phyloP scores from a whole-genome alignment of 2,329 filamentous ascomycete genomes.

The Nothophoma quercina region DNA sequence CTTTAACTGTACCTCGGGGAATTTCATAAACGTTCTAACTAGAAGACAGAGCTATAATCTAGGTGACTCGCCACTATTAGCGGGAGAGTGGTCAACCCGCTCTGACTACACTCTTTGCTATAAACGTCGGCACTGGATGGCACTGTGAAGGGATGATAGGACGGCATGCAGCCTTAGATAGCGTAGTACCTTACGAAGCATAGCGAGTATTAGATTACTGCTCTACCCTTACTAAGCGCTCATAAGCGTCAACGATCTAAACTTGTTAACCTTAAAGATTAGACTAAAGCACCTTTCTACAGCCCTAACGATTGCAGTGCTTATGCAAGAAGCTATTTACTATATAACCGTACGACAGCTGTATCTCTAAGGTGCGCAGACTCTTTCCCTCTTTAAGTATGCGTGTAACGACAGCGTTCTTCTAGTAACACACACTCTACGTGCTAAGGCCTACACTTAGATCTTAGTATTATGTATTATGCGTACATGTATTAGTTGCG shows the following conservation, averaged over 20 bases:
- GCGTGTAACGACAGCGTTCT: slow-evolving; percentile 18
- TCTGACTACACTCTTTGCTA: too few species aligned
- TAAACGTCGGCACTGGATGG: too few species aligned
- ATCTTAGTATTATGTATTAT: slow-evolving; percentile 24
- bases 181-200: slow-evolving; percentile 15
- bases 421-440: slow-evolving; percentile 16
- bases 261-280: slow-evolving; percentile 16
- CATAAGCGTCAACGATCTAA: slow-evolving; percentile 19
- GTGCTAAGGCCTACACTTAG: slow-evolving; percentile 24
- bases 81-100: too few species aligned
- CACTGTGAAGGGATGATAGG: too few species aligned
- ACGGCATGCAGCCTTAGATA: slow-evolving; percentile 20
- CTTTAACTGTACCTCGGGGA: too few species aligned
- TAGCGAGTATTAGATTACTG: slow-evolving; percentile 20
- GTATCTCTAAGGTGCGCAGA: slow-evolving; percentile 25
- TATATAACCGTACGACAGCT: slow-evolving; percentile 23
- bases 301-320: slow-evolving; percentile 21
- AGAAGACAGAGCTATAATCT: too few species aligned
- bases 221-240: slow-evolving; percentile 15
- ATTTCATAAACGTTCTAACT: too few species aligned
- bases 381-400: slow-evolving; percentile 21
- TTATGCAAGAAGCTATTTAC: slow-evolving; percentile 20
- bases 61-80: too few species aligned
- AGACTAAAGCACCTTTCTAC: slow-evolving; percentile 20
- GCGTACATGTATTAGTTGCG: slow-evolving; percentile 20